Evolutionary conservation across 306 rosid genomes (phyloP).

Genomic region (Quercus berberidifolia): DNA sequence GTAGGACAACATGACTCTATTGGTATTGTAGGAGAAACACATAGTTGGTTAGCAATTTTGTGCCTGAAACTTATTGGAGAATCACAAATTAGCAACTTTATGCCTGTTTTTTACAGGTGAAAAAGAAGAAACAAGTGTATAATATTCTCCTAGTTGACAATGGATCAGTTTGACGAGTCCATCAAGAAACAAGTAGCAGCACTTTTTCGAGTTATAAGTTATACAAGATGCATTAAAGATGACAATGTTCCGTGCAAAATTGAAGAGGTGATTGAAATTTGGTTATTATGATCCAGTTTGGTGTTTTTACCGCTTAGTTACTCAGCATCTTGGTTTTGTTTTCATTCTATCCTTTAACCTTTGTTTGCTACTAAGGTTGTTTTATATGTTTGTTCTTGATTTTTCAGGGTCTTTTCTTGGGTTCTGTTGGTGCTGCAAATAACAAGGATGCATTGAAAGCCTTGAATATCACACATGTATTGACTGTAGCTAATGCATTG

Average conservation of each 20-base stretch:
- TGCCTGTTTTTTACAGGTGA: constrained; percentile 15
- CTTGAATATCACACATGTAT: constrained; percentile 62
- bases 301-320: background rate
- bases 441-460: constrained; percentile 53
- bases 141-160: constrained; percentile 5
- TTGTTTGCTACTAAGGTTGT: background rate
- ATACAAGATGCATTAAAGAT: constrained; percentile 24
- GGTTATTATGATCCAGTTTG: background rate
- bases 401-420: constrained; percentile 75
- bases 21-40: background rate
- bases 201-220: constrained; percentile 25
- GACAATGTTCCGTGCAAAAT: constrained; percentile 59
- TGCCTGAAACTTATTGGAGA: background rate
- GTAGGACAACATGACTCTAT: background rate
- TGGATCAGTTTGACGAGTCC: constrained; percentile 35
- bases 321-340: background rate
- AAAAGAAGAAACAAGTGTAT: constrained; percentile 7
- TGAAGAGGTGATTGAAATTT: constrained; percentile 47
- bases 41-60: background rate
- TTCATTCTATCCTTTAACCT: constrained; percentile 3
- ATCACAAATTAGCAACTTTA: background rate
- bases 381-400: background rate
- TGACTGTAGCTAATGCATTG: constrained; percentile 58
- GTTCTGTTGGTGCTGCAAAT: constrained; percentile 63
- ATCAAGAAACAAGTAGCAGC: constrained; percentile 32